phyloP scores from a whole-genome alignment of 805 yeast species.

The Komagataella mondaviorum region DNA sequence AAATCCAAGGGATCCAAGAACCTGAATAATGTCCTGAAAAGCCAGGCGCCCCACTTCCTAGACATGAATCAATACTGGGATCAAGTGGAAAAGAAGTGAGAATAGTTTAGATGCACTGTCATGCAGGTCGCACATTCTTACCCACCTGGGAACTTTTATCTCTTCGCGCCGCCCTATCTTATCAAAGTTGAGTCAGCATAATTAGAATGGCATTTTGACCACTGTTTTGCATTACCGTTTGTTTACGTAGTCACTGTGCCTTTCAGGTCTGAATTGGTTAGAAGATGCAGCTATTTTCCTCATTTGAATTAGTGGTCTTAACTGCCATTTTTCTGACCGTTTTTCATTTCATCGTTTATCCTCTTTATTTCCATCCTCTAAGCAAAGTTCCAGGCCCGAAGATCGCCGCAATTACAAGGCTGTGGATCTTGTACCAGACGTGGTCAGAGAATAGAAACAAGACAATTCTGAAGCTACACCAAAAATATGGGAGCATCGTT shows the following conservation, averaged over 20 bases:
- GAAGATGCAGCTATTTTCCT: not conserved
- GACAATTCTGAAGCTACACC: slow-evolving; percentile 35
- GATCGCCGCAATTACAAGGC: slow-evolving; percentile 29
- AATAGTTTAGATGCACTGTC: not conserved
- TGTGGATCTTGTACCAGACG: slow-evolving; percentile 25
- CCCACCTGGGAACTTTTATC: not conserved
- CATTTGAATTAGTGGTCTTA: not conserved
- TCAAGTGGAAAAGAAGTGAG: not conserved
- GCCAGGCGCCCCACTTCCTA: not conserved
- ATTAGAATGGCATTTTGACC: not conserved
- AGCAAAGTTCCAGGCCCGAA: slow-evolving; percentile 46
- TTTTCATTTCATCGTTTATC: slow-evolving; percentile 19
- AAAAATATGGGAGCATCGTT: slow-evolving; percentile 47
- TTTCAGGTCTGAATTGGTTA: not conserved
- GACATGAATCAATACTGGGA: not conserved
- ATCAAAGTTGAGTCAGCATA: not conserved
- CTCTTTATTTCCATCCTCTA: slow-evolving; percentile 35
- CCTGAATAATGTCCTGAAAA: not conserved
- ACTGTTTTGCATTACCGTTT: not conserved
- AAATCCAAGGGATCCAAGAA: not conserved
- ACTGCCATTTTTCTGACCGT: not conserved
- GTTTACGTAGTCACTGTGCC: not conserved
- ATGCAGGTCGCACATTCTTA: not conserved
- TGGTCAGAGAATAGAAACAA: slow-evolving; percentile 35
- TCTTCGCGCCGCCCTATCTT: not conserved